phyloP scores from a whole-genome alignment of 116 monocot species.

The Posidonia oceanica region DNA sequence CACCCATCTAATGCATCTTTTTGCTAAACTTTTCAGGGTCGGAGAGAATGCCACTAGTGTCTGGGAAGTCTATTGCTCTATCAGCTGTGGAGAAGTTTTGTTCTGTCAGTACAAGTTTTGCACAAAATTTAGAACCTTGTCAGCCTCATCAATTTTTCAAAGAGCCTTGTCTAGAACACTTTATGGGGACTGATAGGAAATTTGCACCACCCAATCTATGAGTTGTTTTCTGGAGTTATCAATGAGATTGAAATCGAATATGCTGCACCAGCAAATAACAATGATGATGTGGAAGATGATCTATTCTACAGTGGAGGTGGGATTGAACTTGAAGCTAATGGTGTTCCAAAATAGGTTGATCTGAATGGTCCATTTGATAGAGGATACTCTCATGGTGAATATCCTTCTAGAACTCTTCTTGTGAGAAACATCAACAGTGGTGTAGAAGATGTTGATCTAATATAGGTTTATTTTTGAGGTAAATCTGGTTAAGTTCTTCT shows the following conservation, averaged over 20 bases:
- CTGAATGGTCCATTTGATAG: constrained; percentile 15
- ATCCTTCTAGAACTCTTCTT: constrained; percentile 65
- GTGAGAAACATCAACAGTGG: constrained; percentile 56
- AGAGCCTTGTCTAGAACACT: neutral
- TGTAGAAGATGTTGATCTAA: constrained; percentile 53
- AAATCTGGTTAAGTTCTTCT: neutral
- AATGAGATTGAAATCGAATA: constrained; percentile 32
- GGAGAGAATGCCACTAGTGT: neutral
- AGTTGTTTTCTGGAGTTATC: constrained; percentile 56
- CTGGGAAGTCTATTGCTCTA: constrained; percentile 5
- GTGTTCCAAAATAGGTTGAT: constrained; percentile 2
- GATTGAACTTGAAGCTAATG: constrained; percentile 47
- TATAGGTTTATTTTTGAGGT: constrained; percentile 72
- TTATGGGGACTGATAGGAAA: neutral
- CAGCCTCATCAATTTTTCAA: neutral
- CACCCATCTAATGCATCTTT: neutral
- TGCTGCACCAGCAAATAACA: constrained; percentile 15
- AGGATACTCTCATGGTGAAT: constrained; percentile 31
- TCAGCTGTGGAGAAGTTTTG: neutral
- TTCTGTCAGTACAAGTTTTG: too few species aligned
- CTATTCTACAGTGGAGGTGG: constrained; percentile 62
- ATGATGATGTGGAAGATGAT: constrained; percentile 67
- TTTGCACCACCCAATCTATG: constrained; percentile 13
- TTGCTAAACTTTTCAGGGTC: neutral
- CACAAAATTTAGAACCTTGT: too few species aligned